Percentiles rank a stretch among this genome's conserved stretches.
These are phyloP conservation scores for Hanseniaspora lindneri DNA, from an alignment of 805 yeast genomes.

Conservation along the genomic window DNA sequence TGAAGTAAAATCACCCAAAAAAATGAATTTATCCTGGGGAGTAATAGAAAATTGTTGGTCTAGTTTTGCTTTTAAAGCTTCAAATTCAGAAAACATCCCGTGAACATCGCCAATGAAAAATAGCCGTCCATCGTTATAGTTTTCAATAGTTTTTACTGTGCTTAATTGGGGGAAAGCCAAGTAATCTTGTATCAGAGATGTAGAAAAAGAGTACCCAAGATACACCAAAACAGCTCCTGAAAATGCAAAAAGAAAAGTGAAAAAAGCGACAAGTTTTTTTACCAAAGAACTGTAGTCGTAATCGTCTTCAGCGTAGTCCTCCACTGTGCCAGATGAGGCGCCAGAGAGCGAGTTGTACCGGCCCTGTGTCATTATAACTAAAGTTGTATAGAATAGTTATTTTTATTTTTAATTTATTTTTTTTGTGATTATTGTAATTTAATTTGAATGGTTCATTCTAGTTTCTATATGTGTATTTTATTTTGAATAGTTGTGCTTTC, in stretches of 20 bases:
- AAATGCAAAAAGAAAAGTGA: neutral
- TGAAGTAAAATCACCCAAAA: conserved; percentile 74
- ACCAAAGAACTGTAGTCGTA: neutral
- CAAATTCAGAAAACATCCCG: conserved; percentile 54
- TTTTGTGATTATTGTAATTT: too few species aligned
- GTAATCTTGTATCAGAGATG: neutral
- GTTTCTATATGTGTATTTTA: too few species aligned
- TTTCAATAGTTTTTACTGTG: neutral
- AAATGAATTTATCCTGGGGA: conserved; percentile 44
- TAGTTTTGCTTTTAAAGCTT: conserved; percentile 29
- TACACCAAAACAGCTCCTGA: neutral
- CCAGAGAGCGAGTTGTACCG: too few species aligned
- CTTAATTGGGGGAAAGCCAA: neutral
- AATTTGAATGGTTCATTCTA: too few species aligned
- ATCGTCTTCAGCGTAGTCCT: neutral
- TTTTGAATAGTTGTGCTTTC: too few species aligned
- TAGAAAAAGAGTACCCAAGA: neutral
- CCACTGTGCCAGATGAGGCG: too few species aligned
- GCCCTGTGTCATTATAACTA: too few species aligned
- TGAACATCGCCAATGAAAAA: conserved; percentile 81
- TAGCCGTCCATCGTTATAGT: conserved; percentile 30
- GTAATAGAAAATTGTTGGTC: conserved; percentile 12
- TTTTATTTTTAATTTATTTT: too few species aligned
- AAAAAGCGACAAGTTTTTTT: neutral
- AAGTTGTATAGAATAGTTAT: too few species aligned